These are phyloP conservation scores for Coniochaeta sp. DNA, from an alignment of 2,329 filamentous ascomycete genomes.

Conservation along the genomic window DNA sequence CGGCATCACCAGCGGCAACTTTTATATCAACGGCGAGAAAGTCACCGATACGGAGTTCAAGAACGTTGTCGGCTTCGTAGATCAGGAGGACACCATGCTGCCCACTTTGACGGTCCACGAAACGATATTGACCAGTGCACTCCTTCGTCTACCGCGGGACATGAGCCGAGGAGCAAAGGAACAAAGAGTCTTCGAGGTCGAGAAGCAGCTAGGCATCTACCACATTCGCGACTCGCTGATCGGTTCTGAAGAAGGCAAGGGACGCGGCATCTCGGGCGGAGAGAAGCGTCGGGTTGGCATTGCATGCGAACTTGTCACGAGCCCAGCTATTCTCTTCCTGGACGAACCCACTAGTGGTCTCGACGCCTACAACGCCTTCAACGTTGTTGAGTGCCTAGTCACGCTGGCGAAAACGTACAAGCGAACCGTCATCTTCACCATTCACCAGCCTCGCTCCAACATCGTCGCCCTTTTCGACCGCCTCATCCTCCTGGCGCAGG, in stretches of 20 bases:
- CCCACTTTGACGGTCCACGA: conserved; percentile 95
- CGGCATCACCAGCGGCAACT: conserved; percentile 68
- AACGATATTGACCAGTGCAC: conserved; percentile 88
- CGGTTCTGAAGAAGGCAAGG: conserved; percentile 89
- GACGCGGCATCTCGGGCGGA: conserved; percentile 91
- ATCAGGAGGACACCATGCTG: conserved; percentile 96
- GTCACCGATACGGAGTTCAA: conserved; percentile 79
- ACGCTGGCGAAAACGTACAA: conserved; percentile 94
- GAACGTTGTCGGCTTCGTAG: conserved; percentile 90
- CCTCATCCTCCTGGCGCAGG: conserved; percentile 82
- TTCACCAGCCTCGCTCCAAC: conserved; percentile 95
- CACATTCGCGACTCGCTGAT: conserved; percentile 93
- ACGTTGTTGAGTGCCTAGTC: conserved; percentile 92
- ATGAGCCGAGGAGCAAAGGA: conserved; percentile 88
- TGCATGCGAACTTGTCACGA: conserved; percentile 94
- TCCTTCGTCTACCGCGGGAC: conserved; percentile 82
- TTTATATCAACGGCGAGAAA: conserved; percentile 90
- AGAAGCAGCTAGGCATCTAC: conserved; percentile 90
- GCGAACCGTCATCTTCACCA: conserved; percentile 94
- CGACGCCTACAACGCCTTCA: conserved; percentile 96
- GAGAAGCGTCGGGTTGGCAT: conserved; percentile 96
- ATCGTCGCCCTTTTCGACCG: conserved; percentile 96
- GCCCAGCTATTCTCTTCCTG: conserved; percentile 91
- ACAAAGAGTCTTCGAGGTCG: conserved; percentile 84
- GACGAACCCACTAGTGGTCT: conserved; percentile 96